A percentile compares a stretch with the other conserved stretches of the same genome.
Conservation (phyloP, 2,329 filamentous ascomycete genomes). For the Dryadomyces quercus-mongolicae region DNA sequence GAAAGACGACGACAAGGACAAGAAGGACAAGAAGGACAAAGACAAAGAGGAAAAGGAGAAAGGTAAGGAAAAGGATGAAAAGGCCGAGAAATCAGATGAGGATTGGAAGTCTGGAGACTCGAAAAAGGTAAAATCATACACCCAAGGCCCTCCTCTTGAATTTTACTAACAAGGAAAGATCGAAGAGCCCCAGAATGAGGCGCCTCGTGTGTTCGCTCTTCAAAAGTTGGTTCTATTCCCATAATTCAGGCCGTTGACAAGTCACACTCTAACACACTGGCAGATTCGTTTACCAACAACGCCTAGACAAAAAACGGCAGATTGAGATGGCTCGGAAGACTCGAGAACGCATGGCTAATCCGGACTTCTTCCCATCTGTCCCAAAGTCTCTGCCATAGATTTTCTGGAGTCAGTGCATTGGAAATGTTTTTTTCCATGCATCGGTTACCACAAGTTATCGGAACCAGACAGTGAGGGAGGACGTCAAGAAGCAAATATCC, state of each 20-base stretch:
- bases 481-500: too few species aligned
- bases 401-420: too few species aligned
- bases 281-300: constrained; percentile 77
- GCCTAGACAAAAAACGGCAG: constrained; percentile 65
- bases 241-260: neutral
- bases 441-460: too few species aligned
- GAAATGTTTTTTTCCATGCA: too few species aligned
- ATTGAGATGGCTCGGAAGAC: constrained; percentile 68
- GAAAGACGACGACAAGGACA: neutral
- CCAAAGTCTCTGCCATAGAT: constrained; percentile 45
- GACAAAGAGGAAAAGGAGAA: neutral
- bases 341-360: constrained; percentile 65
- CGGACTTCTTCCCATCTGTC: constrained; percentile 72
- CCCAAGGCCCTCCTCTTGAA: too few species aligned
- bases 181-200: constrained; percentile 37
- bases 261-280: neutral
- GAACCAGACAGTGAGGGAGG: too few species aligned
- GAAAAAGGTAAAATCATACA: neutral
- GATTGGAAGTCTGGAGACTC: neutral
- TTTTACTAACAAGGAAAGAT: too few species aligned
- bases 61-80: constrained; percentile 11
- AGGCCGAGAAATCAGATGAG: constrained; percentile 18
- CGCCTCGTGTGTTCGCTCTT: constrained; percentile 70
- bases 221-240: constrained; percentile 51
- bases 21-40: constrained; percentile 14